These are phyloP conservation scores for Cutaneotrichosporon cyanovorans DNA, from an alignment of 1,284 basidiomycete species.

Conservation along the genomic window DNA sequence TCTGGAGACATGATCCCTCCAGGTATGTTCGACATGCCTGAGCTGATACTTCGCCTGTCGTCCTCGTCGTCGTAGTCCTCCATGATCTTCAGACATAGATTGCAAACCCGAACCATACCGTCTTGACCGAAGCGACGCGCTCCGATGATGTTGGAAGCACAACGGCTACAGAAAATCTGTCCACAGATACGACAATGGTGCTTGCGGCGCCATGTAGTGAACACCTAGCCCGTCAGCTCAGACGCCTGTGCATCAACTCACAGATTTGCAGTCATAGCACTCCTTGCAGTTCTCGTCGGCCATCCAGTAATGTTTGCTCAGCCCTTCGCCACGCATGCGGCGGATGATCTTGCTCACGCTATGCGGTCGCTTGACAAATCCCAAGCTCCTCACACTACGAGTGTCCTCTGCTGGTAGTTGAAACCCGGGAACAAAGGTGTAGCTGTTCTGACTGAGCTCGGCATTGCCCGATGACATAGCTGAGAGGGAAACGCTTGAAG, in stretches of 20 bases:
- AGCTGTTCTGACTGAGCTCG: conserved; percentile 34
- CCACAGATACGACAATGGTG: conserved; percentile 90
- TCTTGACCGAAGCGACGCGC: conserved; percentile 88
- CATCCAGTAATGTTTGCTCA: conserved; percentile 80
- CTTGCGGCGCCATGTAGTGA: conserved; percentile 85
- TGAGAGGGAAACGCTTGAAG: conserved; percentile 37
- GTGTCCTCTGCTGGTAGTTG: conserved; percentile 41
- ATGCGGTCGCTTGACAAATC: conserved; percentile 57
- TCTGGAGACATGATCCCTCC: conserved; percentile 42
- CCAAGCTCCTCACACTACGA: conserved; percentile 37
- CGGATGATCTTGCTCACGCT: conserved; percentile 85
- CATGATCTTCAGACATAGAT: conserved; percentile 85
- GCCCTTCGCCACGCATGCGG: conserved; percentile 69
- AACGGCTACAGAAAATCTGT: conserved; percentile 86
- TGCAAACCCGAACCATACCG: conserved; percentile 87
- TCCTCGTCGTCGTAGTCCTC: conserved; percentile 65
- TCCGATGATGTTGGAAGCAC: conserved; percentile 95
- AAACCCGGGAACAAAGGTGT: conserved; percentile 42
- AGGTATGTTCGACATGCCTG: conserved; percentile 31
- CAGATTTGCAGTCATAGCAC: conserved; percentile 75
- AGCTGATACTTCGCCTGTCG: conserved; percentile 39
- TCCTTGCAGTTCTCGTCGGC: conserved; percentile 93
- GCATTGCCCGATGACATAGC: conserved; percentile 38
- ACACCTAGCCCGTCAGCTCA: conserved; percentile 73
- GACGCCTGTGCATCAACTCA: conserved; percentile 40